Evolutionary conservation across 129 eudicot species (phyloP).

Genomic region (Artemisia annua): DNA sequence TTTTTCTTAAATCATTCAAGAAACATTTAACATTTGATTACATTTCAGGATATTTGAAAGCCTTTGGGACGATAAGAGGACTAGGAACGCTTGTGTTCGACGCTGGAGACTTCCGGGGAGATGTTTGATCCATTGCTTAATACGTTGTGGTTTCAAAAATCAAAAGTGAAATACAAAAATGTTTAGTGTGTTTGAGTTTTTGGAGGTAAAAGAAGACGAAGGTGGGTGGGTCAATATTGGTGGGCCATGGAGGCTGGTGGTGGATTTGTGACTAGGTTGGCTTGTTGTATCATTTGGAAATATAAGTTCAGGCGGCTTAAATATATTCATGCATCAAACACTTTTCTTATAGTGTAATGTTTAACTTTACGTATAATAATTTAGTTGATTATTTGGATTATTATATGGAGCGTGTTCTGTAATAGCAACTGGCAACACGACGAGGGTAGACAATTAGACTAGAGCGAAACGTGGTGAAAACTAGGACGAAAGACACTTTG

Average conservation of each 20-base stretch:
- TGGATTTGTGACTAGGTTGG: too few relatives aligned
- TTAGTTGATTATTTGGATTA: too few relatives aligned
- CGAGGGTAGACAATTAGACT: too few relatives aligned
- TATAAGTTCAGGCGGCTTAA: too few relatives aligned
- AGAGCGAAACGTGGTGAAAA: too few relatives aligned
- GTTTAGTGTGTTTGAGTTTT: not conserved
- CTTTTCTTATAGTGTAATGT: too few relatives aligned
- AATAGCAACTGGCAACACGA: too few relatives aligned
- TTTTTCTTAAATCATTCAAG: not conserved
- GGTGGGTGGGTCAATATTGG: not conserved
- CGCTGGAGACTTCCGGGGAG: slow-evolving; percentile 2
- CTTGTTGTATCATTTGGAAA: not conserved
- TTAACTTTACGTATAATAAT: too few relatives aligned
- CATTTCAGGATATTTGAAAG: slow-evolving; percentile 82
- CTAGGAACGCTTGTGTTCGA: slow-evolving; percentile 37
- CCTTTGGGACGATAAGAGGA: slow-evolving; percentile 74
- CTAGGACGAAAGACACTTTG: too few relatives aligned
- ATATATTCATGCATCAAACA: not conserved
- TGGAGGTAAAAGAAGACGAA: not conserved
- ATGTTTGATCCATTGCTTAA: slow-evolving; percentile 29
- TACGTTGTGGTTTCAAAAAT: not conserved
- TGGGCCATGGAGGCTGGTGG: too few relatives aligned
- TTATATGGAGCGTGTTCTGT: too few relatives aligned
- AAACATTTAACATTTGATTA: slow-evolving; percentile 11
- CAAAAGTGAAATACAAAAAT: slow-evolving; percentile 14